phyloP scores from a whole-genome alignment of 208 protist genomes.

The Trichomonas gallinae region DNA sequence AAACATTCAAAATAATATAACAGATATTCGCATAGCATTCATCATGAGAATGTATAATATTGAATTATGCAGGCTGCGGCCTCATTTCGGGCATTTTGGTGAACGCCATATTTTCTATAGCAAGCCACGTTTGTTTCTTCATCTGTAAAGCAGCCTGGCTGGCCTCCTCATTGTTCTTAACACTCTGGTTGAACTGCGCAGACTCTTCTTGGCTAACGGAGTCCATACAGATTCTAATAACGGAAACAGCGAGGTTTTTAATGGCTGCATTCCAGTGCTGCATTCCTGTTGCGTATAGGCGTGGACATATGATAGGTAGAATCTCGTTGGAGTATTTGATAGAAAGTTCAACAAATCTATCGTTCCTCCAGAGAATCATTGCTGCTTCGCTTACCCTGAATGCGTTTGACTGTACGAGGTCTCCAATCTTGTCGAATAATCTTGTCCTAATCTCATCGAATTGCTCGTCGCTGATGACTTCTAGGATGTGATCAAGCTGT shows the following conservation, averaged over 20 bases:
- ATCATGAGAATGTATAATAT: too few species aligned
- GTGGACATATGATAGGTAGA: background rate
- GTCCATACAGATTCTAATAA: slow-evolving; percentile 4
- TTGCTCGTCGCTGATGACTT: background rate
- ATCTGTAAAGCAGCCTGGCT: background rate
- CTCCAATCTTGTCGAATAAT: background rate
- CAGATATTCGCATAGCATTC: too few species aligned
- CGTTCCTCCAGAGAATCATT: slow-evolving; percentile 3
- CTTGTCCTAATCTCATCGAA: background rate
- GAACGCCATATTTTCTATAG: background rate
- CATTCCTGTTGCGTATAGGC: background rate
- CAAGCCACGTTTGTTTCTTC: background rate
- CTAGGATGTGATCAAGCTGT: background rate
- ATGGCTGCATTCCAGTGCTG: background rate
- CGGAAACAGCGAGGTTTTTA: background rate
- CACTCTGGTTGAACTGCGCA: background rate
- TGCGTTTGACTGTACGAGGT: background rate
- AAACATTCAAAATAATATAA: too few species aligned
- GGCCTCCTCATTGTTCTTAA: background rate
- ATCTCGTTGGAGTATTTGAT: background rate
- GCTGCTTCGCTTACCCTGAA: background rate
- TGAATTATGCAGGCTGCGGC: background rate
- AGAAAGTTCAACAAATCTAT: background rate
- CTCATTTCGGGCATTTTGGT: background rate
- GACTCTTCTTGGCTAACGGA: background rate